These are phyloP conservation scores for Dictyostelium brefeldianum DNA, from an alignment of 78 protist species.

Conservation along the genomic window DNA sequence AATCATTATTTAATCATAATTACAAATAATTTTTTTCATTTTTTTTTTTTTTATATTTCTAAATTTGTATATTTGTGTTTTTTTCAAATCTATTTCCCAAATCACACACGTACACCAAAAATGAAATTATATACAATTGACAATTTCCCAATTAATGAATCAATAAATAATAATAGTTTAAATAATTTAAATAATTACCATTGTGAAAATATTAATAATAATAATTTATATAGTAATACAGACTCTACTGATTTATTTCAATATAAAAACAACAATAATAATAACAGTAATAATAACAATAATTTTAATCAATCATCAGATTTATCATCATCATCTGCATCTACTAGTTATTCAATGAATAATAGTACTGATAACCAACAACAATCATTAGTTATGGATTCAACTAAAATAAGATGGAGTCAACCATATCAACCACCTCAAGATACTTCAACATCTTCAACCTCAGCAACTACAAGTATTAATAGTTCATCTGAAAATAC, in stretches of 20 bases:
- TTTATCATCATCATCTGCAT: background rate
- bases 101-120: background rate
- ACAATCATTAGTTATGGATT: background rate
- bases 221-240: slow-evolving; percentile 11
- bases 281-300: background rate
- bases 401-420: slow-evolving; percentile 22
- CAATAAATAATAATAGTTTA: background rate
- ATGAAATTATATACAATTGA: background rate
- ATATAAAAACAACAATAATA: background rate
- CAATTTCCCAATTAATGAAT: slow-evolving; percentile 3
- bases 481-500: slow-evolving; percentile 25
- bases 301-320: background rate
- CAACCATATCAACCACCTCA: background rate
- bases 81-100: no score
- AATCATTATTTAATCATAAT: background rate
- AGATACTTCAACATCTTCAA: background rate
- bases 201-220: background rate
- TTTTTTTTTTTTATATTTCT: background rate
- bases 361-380: background rate
- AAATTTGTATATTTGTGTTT: no score
- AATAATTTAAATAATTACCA: background rate
- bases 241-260: slow-evolving; percentile 14
- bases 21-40: background rate
- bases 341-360: slow-evolving; percentile 2
- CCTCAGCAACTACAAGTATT: background rate